Conservation (phyloP, 352 stramenopile genomes). For the Phytophthora aleatoria region DNA sequence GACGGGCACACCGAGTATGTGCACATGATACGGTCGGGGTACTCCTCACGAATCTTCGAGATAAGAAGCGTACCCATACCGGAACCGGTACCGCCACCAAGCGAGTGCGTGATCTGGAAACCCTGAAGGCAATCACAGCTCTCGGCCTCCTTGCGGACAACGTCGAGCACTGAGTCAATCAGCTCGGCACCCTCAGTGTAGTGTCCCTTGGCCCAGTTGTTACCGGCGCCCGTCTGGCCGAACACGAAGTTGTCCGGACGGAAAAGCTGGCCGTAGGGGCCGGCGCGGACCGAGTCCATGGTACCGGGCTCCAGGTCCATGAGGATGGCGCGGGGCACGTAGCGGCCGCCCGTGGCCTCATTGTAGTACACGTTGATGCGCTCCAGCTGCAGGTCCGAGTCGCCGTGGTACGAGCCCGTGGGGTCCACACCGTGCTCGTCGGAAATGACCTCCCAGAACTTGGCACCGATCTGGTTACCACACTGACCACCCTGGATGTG, state of each 20-base stretch:
- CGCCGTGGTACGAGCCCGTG: conserved; percentile 93
- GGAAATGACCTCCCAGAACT: conserved; percentile 98
- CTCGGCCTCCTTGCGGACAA: conserved; percentile 98
- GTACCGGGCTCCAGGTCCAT: conserved; percentile 99
- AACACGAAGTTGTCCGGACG: conserved; percentile 99
- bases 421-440: conserved; percentile 96
- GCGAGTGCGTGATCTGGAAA: conserved; percentile 99
- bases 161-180: conserved; percentile 98
- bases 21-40: conserved; percentile 99
- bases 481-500: conserved; percentile 98
- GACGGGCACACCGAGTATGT: conserved; percentile 99
- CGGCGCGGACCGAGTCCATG: conserved; percentile 98
- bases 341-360: conserved; percentile 96
- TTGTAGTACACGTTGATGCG: conserved; percentile 99
- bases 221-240: conserved; percentile 97
- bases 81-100: conserved; percentile 98
- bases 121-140: conserved; percentile 98
- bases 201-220: conserved; percentile 99
- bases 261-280: conserved; percentile 97
- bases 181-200: conserved; percentile 99
- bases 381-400: conserved; percentile 97
- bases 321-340: conserved; percentile 97
- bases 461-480: conserved; percentile 98
- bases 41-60: conserved; percentile 99
- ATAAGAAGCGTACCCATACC: conserved; percentile 99